Evolutionary conservation across 352 stramenopile species (phyloP).

Genomic region (Globisporangium cylindrosporum): DNA sequence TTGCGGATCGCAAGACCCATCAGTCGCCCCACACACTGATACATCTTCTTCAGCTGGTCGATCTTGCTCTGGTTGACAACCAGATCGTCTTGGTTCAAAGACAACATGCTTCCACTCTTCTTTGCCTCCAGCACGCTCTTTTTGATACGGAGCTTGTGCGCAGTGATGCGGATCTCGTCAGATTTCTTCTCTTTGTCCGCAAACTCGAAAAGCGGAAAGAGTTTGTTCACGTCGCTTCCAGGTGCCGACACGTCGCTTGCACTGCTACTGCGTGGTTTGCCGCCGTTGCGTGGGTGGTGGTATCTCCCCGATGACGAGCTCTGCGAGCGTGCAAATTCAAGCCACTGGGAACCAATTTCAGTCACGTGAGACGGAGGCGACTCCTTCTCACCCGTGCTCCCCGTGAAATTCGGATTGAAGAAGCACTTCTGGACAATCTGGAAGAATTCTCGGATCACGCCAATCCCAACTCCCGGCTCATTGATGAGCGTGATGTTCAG

Average conservation of each 20-base stretch:
- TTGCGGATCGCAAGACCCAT: constrained; percentile 70
- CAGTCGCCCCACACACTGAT: constrained; percentile 58
- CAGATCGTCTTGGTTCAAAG: constrained; percentile 40
- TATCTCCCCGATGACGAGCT: constrained; percentile 14
- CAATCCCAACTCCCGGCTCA: constrained; percentile 58
- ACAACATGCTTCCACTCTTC: constrained; percentile 24
- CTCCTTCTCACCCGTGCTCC: background rate
- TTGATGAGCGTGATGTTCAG: constrained; percentile 67
- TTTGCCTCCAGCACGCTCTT: constrained; percentile 41
- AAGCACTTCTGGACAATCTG: constrained; percentile 67
- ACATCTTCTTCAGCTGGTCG: constrained; percentile 53
- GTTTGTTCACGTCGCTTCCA: constrained; percentile 26
- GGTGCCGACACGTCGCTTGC: background rate
- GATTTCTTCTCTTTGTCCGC: constrained; percentile 21
- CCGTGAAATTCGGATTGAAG: constrained; percentile 31
- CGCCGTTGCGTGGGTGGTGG: constrained; percentile 10
- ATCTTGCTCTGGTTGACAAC: constrained; percentile 31
- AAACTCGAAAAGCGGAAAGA: constrained; percentile 65
- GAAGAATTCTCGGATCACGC: constrained; percentile 73
- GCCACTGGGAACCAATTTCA: constrained; percentile 62
- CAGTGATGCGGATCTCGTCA: constrained; percentile 35
- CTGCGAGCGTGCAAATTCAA: constrained; percentile 48
- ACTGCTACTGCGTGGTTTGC: constrained; percentile 1
- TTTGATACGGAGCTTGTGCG: constrained; percentile 25
- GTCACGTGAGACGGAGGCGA: constrained; percentile 32